Evolutionary conservation across 2,329 filamentous ascomycete species (phyloP).

Genomic region (Biscogniauxia sp.): DNA sequence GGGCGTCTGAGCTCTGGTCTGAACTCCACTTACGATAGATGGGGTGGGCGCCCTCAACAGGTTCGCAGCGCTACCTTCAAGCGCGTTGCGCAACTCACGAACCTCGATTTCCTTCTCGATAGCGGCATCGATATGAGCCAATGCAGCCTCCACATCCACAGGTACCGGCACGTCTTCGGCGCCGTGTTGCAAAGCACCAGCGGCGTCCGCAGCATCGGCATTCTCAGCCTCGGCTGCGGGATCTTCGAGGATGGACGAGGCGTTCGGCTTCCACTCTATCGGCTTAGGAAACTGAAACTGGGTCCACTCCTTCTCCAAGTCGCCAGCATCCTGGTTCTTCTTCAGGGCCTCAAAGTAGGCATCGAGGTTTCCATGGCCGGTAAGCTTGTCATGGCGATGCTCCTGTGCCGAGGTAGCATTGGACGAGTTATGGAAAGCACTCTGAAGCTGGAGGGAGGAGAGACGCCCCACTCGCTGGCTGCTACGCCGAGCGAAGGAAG

Average conservation of each 20-base stretch:
- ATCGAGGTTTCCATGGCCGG: constrained; percentile 67
- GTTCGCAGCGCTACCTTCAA: constrained; percentile 31
- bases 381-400: constrained; percentile 51
- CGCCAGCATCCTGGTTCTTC: constrained; percentile 51
- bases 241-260: constrained; percentile 52
- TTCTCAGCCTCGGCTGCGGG: constrained; percentile 59
- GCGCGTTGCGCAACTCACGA: constrained; percentile 28
- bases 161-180: constrained; percentile 39
- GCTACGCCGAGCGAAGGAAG: constrained; percentile 59
- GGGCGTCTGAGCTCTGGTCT: constrained; percentile 42
- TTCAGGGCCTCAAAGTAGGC: constrained; percentile 92
- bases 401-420: constrained; percentile 53
- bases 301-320: constrained; percentile 78
- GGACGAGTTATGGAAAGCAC: constrained; percentile 66
- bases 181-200: constrained; percentile 26
- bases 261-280: constrained; percentile 80
- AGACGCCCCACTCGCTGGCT: constrained; percentile 54
- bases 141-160: constrained; percentile 53
- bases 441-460: constrained; percentile 67
- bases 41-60: constrained; percentile 37
- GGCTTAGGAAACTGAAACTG: constrained; percentile 87
- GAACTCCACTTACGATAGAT: constrained; percentile 37
- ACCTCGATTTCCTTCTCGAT: constrained; percentile 68
- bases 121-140: constrained; percentile 82
- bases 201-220: constrained; percentile 35